Base-by-base conservation (phyloP, 345 rosid species). In the sweet orange (Citrus sinensis) region DNA sequence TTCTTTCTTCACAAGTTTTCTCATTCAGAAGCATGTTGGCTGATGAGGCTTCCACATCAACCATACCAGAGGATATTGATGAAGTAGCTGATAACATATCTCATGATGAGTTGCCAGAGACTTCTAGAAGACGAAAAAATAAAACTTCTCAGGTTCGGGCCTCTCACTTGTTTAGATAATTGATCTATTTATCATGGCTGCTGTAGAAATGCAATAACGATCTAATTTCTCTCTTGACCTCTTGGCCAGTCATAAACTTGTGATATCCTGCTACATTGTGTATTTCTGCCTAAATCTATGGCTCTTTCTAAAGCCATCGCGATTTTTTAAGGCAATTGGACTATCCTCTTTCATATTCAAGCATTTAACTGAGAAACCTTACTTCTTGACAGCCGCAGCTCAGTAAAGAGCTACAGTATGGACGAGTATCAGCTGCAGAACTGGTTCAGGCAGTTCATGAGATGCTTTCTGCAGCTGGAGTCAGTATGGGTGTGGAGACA, bases 381-480 rank as follows among this genome's bases (percentile, higher is more conserved):
- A 32, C 39, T 71, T 67, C 80, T 78, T 61, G 70, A 74, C 71
- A 40, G 32, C 37, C 79, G 81, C 91, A 92, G 91, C 87, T 86
- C 32, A 76, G 80, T 68, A 87, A 85, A 79, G 91, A 90, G 81
- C 88, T 76, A 35, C 91, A 84, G 74, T 89, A 86, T 67, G 98
- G 95, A 60, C 87, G 89, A 67, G 98, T 95, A 70, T 90, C 98
- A 27, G 92, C 98, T 68, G 87, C 78, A 70, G 98, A 95, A 84
- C 80, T 93, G 80, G 97, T 95, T 67, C 90, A 91, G 77, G 98
- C 98, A 51, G 98, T 95, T 58, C 86, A 92, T 58, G 98, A 93
- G 90, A 90, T 95, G 91, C 98, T 95, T 77, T 95, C 97, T 80
- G 91, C 97, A 34, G 98, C 97, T 59, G 98, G 98, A 62, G 87